These are phyloP conservation scores for Venturia asperata DNA, from an alignment of 2,329 filamentous ascomycete genomes.

Conservation along the genomic window DNA sequence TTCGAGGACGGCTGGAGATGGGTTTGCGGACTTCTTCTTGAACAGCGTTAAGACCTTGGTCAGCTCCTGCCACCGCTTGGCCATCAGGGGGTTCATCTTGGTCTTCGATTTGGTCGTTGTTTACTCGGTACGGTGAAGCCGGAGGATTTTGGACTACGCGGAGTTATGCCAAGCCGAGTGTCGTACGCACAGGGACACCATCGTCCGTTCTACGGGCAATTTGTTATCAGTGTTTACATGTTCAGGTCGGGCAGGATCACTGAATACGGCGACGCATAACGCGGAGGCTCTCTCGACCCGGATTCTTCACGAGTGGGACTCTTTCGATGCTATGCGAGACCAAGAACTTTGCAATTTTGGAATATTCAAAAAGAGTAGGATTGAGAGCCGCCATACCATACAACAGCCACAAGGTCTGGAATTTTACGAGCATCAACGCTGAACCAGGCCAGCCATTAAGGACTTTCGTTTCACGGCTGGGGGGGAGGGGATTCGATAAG, in stretches of 20 bases:
- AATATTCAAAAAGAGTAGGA: no score
- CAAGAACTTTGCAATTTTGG: no score
- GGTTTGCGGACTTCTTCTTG: not conserved
- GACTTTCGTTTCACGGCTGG: no score
- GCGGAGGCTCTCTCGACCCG: not conserved
- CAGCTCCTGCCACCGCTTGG: slow-evolving; percentile 83
- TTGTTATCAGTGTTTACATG: not conserved
- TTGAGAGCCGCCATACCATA: no score
- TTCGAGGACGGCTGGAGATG: not conserved
- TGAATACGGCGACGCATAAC: not conserved
- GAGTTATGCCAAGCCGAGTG: not conserved
- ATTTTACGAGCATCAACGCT: no score
- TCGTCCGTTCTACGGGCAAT: not conserved
- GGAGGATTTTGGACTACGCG: not conserved
- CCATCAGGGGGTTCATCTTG: slow-evolving; percentile 62
- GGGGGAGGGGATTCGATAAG: no score
- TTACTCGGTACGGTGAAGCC: not conserved
- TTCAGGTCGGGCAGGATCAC: not conserved
- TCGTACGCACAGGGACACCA: not conserved
- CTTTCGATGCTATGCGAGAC: no score
- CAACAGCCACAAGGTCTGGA: no score
- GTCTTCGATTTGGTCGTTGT: not conserved
- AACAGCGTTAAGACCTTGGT: not conserved
- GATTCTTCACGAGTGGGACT: no score
- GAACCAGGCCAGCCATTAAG: no score